A percentile compares a stretch with the other conserved stretches of the same genome.
These are phyloP conservation scores for Mollisia scopiformis DNA, from an alignment of 2,329 filamentous ascomycete genomes.

Conservation along the genomic window DNA sequence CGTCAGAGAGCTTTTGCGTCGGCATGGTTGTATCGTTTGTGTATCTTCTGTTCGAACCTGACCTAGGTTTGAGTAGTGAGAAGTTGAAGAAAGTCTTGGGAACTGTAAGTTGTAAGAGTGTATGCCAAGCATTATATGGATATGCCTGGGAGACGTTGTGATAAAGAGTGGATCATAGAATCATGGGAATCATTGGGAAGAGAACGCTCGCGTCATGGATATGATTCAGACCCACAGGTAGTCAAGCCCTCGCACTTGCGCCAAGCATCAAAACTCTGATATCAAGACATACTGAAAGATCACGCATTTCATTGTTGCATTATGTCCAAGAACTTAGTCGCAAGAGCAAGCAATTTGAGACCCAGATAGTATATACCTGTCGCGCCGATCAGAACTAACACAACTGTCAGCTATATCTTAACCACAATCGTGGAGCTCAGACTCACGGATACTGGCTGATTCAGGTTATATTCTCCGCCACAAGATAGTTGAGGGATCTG, in stretches of 20 bases:
- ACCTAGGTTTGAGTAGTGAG: no score
- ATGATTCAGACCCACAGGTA: no score
- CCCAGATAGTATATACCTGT: background rate
- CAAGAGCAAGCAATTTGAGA: background rate
- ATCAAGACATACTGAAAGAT: background rate
- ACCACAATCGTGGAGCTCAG: background rate
- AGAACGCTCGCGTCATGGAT: no score
- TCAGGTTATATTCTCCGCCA: constrained; percentile 34
- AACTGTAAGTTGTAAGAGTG: no score
- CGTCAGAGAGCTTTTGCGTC: no score
- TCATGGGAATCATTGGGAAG: no score
- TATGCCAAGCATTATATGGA: no score
- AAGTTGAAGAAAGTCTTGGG: no score
- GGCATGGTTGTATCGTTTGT: no score
- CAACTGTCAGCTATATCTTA: background rate
- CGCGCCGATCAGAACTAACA: background rate
- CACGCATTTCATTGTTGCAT: background rate
- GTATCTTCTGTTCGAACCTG: no score
- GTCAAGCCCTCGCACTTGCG: background rate
- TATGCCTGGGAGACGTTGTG: no score
- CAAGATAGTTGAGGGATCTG: constrained; percentile 38
- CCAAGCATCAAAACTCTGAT: background rate
- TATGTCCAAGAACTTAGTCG: background rate
- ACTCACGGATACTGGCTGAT: constrained; percentile 31
- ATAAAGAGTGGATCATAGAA: no score